These are phyloP conservation scores for Aspergillus quadrilineatus DNA, from an alignment of 2,329 filamentous ascomycete genomes.

Conservation along the genomic window DNA sequence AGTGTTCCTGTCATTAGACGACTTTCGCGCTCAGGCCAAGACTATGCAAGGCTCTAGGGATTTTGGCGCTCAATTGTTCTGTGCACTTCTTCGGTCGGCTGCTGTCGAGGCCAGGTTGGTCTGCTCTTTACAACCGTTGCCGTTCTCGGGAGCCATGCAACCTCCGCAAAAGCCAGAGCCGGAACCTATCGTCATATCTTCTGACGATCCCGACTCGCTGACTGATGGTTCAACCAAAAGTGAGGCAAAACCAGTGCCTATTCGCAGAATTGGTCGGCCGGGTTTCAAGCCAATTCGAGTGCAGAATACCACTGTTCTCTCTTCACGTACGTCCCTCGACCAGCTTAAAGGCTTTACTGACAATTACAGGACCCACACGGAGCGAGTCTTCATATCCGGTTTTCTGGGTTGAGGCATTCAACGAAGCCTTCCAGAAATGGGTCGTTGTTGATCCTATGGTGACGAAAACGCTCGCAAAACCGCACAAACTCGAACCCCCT, in stretches of 20 bases:
- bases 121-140: conserved; percentile 82
- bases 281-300: conserved; percentile 29
- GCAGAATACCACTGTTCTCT: conserved; percentile 14
- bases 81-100: conserved; percentile 77
- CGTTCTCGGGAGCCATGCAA: conserved; percentile 58
- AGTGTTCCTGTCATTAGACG: conserved; percentile 64
- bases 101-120: conserved; percentile 80
- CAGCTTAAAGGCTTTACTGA: background rate
- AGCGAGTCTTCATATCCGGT: conserved; percentile 75
- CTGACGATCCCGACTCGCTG: conserved; percentile 34
- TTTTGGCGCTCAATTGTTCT: conserved; percentile 85
- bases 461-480: conserved; percentile 74
- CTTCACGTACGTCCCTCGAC: conserved; percentile 19
- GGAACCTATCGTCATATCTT: conserved; percentile 39
- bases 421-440: conserved; percentile 86
- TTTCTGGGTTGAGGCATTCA: conserved; percentile 93
- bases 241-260: conserved; percentile 20
- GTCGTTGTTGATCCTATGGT: conserved; percentile 82
- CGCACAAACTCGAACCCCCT: conserved; percentile 77
- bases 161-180: conserved; percentile 43
- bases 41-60: conserved; percentile 79
- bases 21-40: conserved; percentile 71
- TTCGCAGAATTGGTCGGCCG: conserved; percentile 38
- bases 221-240: conserved; percentile 26
- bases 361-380: conserved; percentile 36